These are phyloP conservation scores for Seiridium unicorne DNA, from an alignment of 2,329 filamentous ascomycete genomes.

Conservation along the genomic window DNA sequence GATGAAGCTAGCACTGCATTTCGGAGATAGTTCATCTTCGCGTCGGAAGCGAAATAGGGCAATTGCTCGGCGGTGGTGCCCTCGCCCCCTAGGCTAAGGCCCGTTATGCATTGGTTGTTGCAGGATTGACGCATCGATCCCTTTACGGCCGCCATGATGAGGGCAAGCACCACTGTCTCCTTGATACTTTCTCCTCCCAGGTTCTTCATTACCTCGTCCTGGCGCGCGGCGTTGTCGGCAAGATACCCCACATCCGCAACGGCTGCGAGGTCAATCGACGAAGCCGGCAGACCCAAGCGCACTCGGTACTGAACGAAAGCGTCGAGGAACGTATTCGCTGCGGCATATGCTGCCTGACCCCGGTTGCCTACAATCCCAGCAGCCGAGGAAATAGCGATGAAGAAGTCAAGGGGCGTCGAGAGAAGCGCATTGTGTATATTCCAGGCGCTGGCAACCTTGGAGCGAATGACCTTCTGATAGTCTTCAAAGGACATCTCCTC, in stretches of 20 bases:
- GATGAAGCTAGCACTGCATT: slow-evolving; percentile 31
- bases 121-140: slow-evolving; percentile 39
- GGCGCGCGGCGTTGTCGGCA: slow-evolving; percentile 41
- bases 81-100: slow-evolving; percentile 39
- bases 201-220: slow-evolving; percentile 45
- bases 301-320: slow-evolving; percentile 38
- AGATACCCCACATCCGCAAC: slow-evolving; percentile 50
- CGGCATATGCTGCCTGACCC: slow-evolving; percentile 52
- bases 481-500: slow-evolving; percentile 52
- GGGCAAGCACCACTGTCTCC: slow-evolving; percentile 51
- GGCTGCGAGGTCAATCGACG: slow-evolving; percentile 51
- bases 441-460: slow-evolving; percentile 52
- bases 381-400: slow-evolving; percentile 50
- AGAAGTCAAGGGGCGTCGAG: slow-evolving; percentile 41
- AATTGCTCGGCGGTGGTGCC: slow-evolving; percentile 33
- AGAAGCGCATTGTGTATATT: slow-evolving; percentile 50
- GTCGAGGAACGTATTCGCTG: slow-evolving; percentile 47
- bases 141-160: slow-evolving; percentile 48
- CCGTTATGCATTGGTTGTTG: slow-evolving; percentile 51
- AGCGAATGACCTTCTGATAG: slow-evolving; percentile 44
- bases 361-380: slow-evolving; percentile 49
- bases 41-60: slow-evolving; percentile 54
- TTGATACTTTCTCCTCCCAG: slow-evolving; percentile 46
- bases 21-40: slow-evolving; percentile 50
- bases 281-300: slow-evolving; percentile 37